These are phyloP conservation scores for Cutaneotrichosporon arboriforme DNA, from an alignment of 1,284 basidiomycete species.

Conservation along the genomic window DNA sequence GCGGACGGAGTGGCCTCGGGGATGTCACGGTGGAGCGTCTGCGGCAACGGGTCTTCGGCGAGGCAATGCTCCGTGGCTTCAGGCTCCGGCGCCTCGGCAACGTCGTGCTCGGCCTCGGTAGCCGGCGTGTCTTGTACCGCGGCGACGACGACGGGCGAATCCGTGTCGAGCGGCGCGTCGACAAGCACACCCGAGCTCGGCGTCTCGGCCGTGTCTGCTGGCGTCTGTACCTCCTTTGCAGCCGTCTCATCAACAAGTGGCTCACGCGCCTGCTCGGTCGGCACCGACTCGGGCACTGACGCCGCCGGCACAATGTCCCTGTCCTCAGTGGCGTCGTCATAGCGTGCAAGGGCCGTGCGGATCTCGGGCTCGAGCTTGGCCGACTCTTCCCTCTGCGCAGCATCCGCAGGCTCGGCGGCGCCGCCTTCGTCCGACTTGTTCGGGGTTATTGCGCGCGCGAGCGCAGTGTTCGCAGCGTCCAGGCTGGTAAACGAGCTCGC, in stretches of 20 bases:
- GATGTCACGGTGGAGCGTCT: neutral
- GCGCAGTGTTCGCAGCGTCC: conserved; percentile 10
- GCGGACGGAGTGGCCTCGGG: neutral
- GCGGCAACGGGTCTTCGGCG: neutral
- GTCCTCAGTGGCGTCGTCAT: neutral
- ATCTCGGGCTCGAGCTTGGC: neutral
- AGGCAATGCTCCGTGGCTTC: neutral
- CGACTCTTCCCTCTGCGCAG: neutral
- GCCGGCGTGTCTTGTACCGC: too few species aligned
- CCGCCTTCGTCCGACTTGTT: too few species aligned
- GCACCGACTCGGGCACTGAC: too few species aligned
- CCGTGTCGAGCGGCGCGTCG: too few species aligned
- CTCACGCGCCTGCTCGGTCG: too few species aligned
- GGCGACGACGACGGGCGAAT: neutral
- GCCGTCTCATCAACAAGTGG: too few species aligned
- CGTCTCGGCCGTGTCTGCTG: too few species aligned
- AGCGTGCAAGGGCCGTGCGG: neutral
- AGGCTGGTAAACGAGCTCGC: neutral
- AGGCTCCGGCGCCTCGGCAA: neutral
- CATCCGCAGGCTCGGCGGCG: neutral
- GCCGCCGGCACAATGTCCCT: too few species aligned
- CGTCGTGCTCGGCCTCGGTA: neutral
- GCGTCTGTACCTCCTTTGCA: too few species aligned
- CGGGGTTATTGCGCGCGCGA: neutral
- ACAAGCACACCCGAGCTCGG: too few species aligned